These are phyloP conservation scores for Mycena galericulata DNA, from an alignment of 768 basidiomycete genomes.

Conservation along the genomic window DNA sequence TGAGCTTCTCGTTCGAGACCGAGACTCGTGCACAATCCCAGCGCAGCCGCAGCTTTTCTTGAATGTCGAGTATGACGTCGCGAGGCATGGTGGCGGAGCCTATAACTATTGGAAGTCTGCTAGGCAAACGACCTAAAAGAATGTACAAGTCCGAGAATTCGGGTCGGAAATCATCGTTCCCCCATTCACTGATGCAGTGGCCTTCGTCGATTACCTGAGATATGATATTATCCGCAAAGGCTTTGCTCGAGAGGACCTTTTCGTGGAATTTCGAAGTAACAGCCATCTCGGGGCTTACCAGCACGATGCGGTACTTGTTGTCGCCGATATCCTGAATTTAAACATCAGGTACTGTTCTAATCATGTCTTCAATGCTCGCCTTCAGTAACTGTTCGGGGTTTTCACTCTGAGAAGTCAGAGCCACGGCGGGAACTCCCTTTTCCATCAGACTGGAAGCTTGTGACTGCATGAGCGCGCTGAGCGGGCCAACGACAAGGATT, in stretches of 20 bases:
- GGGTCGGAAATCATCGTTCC: slow-evolving; percentile 18
- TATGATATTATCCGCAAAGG: slow-evolving; percentile 12
- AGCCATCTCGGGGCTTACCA: slow-evolving; percentile 32
- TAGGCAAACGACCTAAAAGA: slow-evolving; percentile 9
- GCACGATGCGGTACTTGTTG: slow-evolving; percentile 26
- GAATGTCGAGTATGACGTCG: slow-evolving; percentile 15
- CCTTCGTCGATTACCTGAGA: slow-evolving; percentile 32
- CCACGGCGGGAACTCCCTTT: slow-evolving; percentile 13
- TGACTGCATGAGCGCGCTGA: slow-evolving; percentile 25
- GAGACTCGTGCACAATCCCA: not conserved
- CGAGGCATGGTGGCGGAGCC: slow-evolving; percentile 17
- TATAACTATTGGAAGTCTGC: not conserved
- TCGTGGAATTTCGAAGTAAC: not conserved
- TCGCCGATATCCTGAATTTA: not conserved
- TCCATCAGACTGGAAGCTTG: slow-evolving; percentile 2
- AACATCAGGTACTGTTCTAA: not conserved
- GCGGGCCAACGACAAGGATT: slow-evolving; percentile 26
- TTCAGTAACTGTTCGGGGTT: not conserved
- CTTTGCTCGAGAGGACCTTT: not conserved
- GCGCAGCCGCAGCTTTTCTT: not conserved
- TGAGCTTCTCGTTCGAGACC: slow-evolving; percentile 21
- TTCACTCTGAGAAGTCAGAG: not conserved
- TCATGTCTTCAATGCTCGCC: not conserved
- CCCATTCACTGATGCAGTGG: slow-evolving; percentile 39
- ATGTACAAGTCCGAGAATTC: slow-evolving; percentile 6